Evolutionary conservation across 306 rosid species (phyloP).

Genomic region (Ceratonia siliqua): DNA sequence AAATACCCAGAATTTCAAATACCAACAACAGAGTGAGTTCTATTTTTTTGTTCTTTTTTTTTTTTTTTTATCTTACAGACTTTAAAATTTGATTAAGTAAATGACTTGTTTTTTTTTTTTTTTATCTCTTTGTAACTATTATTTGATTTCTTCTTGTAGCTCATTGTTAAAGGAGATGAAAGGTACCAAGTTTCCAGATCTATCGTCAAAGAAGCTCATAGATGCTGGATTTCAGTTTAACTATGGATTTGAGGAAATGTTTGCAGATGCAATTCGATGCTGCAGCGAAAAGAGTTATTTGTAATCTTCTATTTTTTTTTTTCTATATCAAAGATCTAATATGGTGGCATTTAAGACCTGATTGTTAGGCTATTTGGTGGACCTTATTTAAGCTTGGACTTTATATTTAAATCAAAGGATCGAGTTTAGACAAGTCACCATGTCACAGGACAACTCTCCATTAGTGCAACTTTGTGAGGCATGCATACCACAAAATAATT

Average conservation of each 20-base stretch:
- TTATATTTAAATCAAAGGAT: too few species aligned
- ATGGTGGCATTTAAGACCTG: too few species aligned
- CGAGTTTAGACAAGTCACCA: too few species aligned
- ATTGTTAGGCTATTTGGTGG: too few species aligned
- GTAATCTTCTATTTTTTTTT: too few species aligned
- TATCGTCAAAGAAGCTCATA: slow-evolving; percentile 51
- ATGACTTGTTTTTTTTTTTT: neutral
- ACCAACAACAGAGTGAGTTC: slow-evolving; percentile 52
- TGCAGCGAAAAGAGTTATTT: slow-evolving; percentile 48
- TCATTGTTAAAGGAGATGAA: slow-evolving; percentile 23
- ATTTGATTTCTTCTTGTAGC: slow-evolving; percentile 10
- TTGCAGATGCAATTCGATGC: slow-evolving; percentile 41
- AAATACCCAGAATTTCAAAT: slow-evolving; percentile 42
- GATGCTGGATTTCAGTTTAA: slow-evolving; percentile 45
- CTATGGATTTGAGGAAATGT: slow-evolving; percentile 43
- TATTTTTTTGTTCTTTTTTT: neutral
- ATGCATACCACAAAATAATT: too few species aligned
- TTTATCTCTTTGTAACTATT: neutral
- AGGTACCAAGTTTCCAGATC: neutral
- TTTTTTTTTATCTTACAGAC: neutral
- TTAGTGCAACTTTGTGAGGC: too few species aligned
- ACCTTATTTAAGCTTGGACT: too few species aligned
- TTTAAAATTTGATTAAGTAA: neutral
- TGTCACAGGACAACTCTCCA: too few species aligned
- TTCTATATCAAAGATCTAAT: too few species aligned